Conservation (phyloP, 176 grass and related monocot species). For the Oryza glaberrima region DNA sequence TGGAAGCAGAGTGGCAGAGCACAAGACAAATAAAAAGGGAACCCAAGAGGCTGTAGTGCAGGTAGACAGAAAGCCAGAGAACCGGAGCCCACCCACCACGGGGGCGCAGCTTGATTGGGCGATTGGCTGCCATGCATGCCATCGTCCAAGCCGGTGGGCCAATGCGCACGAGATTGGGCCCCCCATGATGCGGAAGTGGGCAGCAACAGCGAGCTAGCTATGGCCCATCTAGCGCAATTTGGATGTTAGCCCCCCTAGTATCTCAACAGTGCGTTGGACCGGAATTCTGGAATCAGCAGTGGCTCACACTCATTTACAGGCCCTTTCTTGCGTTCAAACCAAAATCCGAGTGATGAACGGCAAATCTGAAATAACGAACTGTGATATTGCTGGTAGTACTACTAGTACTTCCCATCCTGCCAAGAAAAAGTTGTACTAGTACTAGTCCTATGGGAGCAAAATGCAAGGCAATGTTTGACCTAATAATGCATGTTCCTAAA, state of each 20-base stretch:
- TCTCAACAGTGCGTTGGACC: background rate
- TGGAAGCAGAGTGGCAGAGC: background rate
- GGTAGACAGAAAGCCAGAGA: background rate
- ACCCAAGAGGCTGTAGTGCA: no score
- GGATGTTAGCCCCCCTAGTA: background rate
- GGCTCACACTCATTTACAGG: background rate
- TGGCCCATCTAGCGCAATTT: constrained; percentile 20
- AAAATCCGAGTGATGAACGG: background rate
- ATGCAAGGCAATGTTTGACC: background rate
- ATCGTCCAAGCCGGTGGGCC: background rate
- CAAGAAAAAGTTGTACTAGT: background rate
- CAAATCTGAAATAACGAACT: background rate
- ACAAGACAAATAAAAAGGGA: background rate
- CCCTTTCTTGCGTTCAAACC: background rate
- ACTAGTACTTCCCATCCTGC: background rate
- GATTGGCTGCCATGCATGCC: background rate
- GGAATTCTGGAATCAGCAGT: background rate
- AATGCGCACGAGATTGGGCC: background rate
- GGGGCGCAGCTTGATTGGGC: background rate
- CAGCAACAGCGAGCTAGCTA: background rate
- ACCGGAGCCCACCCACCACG: background rate
- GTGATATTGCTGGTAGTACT: background rate
- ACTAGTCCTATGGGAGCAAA: background rate
- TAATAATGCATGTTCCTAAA: constrained; percentile 38
- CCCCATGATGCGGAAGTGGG: background rate